These are phyloP conservation scores for Parachaetomium inaequale DNA, from an alignment of 495 filamentous ascomycete genomes.

Conservation along the genomic window DNA sequence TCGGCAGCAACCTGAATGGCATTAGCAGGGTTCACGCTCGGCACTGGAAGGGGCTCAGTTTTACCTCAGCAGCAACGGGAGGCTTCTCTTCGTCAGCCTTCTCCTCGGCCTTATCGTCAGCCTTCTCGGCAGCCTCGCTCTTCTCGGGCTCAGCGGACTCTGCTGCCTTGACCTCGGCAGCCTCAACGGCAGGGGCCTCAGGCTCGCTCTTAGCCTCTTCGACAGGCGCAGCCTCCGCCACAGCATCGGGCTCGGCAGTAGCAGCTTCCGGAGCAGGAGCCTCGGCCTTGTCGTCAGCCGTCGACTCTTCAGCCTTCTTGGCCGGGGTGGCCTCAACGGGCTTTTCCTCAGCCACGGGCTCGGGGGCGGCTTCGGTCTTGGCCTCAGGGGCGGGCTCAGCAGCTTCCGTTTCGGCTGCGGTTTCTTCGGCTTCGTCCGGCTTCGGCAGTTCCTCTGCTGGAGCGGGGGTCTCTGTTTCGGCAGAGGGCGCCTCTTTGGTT, in stretches of 20 bases:
- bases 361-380: not conserved
- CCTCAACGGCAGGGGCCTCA: not conserved
- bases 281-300: slow-evolving; percentile 2
- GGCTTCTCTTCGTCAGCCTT: not conserved
- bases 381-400: slow-evolving; percentile 15
- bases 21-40: not conserved
- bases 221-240: slow-evolving; percentile 16
- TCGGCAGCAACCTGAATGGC: not conserved
- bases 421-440: slow-evolving; percentile 9
- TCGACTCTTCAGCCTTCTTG: slow-evolving; percentile 10
- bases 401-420: slow-evolving; percentile 12
- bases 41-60: not conserved
- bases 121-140: not conserved
- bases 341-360: slow-evolving; percentile 9
- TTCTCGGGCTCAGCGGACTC: not conserved
- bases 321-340: slow-evolving; percentile 5
- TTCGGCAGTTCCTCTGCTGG: slow-evolving; percentile 15
- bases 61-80: slow-evolving; percentile 1
- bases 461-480: slow-evolving; percentile 13
- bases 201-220: slow-evolving; percentile 21
- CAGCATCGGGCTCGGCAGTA: slow-evolving; percentile 10
- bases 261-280: slow-evolving; percentile 12
- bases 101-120: slow-evolving; percentile 4
- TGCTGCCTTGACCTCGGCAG: not conserved
- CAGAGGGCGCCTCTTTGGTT: not conserved